These are phyloP conservation scores for Sporothrix curviconia DNA, from an alignment of 2,329 filamentous ascomycete genomes.

Conservation along the genomic window DNA sequence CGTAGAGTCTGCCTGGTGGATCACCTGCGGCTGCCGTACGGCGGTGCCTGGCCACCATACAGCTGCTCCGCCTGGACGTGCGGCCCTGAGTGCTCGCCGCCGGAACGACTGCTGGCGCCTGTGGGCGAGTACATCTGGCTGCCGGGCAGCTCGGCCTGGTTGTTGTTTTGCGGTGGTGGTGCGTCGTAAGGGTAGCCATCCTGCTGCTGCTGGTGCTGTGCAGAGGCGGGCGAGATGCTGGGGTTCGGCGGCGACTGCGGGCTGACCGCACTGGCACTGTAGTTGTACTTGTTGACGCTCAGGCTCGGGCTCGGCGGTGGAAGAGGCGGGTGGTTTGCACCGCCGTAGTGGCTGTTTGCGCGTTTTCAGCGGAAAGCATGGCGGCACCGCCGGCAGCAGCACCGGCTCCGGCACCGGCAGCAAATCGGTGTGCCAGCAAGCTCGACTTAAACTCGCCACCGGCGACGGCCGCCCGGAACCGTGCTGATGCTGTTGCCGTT, in stretches of 20 bases:
- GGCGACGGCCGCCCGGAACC: slow-evolving; percentile 10
- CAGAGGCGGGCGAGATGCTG: slow-evolving; percentile 24
- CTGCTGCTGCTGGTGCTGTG: slow-evolving; percentile 8
- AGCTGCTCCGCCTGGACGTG: slow-evolving; percentile 20
- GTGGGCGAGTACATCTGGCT: too few species aligned
- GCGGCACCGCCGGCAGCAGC: slow-evolving; percentile 13
- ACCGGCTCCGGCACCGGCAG: slow-evolving; percentile 14
- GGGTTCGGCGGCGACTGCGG: slow-evolving; percentile 12
- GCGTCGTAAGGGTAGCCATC: slow-evolving; percentile 10
- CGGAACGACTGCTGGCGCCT: slow-evolving; percentile 13
- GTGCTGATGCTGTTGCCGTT: slow-evolving; percentile 8
- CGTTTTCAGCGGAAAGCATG: slow-evolving; percentile 11
- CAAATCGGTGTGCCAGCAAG: slow-evolving; percentile 21
- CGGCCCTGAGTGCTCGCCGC: slow-evolving; percentile 11
- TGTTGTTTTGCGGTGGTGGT: slow-evolving; percentile 15
- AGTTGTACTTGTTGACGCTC: slow-evolving; percentile 22
- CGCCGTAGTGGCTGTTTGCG: neutral
- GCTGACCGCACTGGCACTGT: neutral
- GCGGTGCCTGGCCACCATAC: slow-evolving; percentile 13
- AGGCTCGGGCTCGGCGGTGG: slow-evolving; percentile 27
- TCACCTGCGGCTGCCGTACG: slow-evolving; percentile 10
- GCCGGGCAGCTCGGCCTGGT: slow-evolving; percentile 24
- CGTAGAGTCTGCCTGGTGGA: slow-evolving; percentile 19
- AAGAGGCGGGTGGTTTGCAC: neutral
- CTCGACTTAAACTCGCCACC: slow-evolving; percentile 27